Conservation (phyloP, 768 basidiomycete species). For the Hysterangium stoloniferum region DNA sequence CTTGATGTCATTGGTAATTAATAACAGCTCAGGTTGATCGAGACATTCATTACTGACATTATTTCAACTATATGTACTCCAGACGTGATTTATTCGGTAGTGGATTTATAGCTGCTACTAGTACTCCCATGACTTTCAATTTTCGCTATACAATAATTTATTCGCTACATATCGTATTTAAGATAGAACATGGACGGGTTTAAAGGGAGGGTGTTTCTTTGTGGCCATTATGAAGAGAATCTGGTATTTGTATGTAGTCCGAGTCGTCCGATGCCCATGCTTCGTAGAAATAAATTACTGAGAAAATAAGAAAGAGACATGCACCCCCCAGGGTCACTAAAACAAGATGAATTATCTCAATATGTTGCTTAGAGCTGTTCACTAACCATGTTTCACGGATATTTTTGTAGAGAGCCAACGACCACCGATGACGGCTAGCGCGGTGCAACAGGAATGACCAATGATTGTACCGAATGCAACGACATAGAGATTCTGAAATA, state of each 20-base stretch:
- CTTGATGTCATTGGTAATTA: no score
- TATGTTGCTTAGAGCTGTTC: not conserved
- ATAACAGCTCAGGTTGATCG: no score
- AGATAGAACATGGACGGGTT: no score
- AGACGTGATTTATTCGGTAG: no score
- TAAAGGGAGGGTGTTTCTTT: not conserved
- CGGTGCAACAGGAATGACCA: conserved; percentile 83
- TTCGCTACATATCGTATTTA: no score
- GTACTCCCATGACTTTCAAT: no score
- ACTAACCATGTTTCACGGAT: conserved; percentile 87
- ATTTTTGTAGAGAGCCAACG: conserved; percentile 90
- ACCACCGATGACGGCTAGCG: conserved; percentile 88
- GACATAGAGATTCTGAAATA: conserved; percentile 75
- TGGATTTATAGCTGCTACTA: no score
- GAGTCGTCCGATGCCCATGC: conserved; percentile 26
- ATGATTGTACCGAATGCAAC: conserved; percentile 85
- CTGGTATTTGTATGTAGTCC: not conserved
- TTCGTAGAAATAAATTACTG: conserved; percentile 69
- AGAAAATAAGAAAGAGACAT: conserved; percentile 75
- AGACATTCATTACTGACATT: no score
- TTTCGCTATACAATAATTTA: no score
- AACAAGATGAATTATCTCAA: not conserved
- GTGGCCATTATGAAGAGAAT: not conserved
- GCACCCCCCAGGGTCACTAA: conserved; percentile 82
- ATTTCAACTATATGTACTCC: no score